Evolutionary conservation across 2,329 filamentous ascomycete genomes (phyloP).

Genomic region (Bisporella sp.): DNA sequence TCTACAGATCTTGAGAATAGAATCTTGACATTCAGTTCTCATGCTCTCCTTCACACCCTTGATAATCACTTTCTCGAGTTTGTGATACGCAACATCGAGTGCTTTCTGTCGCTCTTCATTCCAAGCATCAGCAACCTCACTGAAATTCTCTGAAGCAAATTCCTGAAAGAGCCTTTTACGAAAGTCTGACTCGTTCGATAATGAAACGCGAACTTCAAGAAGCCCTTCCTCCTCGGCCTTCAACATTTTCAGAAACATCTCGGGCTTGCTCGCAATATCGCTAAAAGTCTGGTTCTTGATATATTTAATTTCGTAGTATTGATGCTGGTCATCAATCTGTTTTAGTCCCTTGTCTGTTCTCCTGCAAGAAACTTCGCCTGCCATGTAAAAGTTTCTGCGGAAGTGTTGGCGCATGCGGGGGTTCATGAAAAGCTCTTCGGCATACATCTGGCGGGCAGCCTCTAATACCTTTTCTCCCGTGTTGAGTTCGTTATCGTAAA

Average conservation of each 20-base stretch:
- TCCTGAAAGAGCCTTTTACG: constrained; percentile 69
- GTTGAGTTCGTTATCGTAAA: constrained; percentile 59
- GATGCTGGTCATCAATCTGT: constrained; percentile 89
- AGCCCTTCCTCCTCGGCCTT: constrained; percentile 93
- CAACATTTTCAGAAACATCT: constrained; percentile 93
- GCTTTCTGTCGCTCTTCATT: constrained; percentile 82
- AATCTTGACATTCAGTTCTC: constrained; percentile 88
- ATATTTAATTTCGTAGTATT: constrained; percentile 98
- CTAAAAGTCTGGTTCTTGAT: constrained; percentile 80
- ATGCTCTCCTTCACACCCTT: constrained; percentile 94
- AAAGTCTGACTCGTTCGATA: constrained; percentile 72
- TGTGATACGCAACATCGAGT: constrained; percentile 71
- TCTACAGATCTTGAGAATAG: constrained; percentile 79
- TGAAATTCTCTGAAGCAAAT: constrained; percentile 92
- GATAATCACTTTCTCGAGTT: constrained; percentile 75
- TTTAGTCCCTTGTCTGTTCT: constrained; percentile 91
- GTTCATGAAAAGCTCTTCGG: constrained; percentile 82
- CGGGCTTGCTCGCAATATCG: constrained; percentile 75
- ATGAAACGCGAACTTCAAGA: constrained; percentile 73
- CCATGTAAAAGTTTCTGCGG: constrained; percentile 74
- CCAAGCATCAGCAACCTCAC: constrained; percentile 91
- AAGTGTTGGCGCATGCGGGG: constrained; percentile 87
- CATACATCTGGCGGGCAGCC: constrained; percentile 79
- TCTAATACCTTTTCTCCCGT: constrained; percentile 70
- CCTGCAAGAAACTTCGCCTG: constrained; percentile 77